Evolutionary conservation across 164 flowering plant genomes (phyloP), one percentile per base, ranked within the genome.

Genomic region (Pachysandra terminalis): DNA sequence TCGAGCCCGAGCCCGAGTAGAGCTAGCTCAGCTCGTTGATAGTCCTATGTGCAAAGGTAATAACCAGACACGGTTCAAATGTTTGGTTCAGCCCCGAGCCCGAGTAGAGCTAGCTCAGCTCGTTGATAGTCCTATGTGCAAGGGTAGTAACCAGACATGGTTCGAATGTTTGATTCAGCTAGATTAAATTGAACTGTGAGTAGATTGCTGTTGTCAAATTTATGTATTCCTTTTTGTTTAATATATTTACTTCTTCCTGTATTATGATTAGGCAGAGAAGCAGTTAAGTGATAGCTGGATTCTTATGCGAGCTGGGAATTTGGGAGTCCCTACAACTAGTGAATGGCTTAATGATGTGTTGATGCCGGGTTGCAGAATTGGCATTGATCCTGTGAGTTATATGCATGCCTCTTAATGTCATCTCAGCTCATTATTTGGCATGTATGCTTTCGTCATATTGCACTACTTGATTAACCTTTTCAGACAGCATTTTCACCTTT

Each of bases 331-430:
- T 25, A 82, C 91, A 21, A 72, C 88, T 49, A 76, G 80, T 75
- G 97, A 95, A 80, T 95, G 99, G 99, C 89, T 95, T 45, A 89
- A 87, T 74, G 87, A 87, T 67, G 87, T 90, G 71, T 74, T 92
- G 71, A 76, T 81, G 77, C 96, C 96, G 40, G 99, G 97, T 63
- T 83, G 91, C 77, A 85, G 85, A 81, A 78, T 95, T 74, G 97
- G 97, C 69, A 85, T 95, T 73, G 97, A 95, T 80, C 97, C 97
- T 73, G 99, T 95, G 81, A 90, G 94, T 80, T 71, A 68, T 69
- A 56, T 26, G 51, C 55, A 37, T 32, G 24, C 56, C 37, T 61
- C 58, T 23, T 28, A 49, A n/a, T 68, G 3, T 35, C 26, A 59
- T 17, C 14, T 19, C 12, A 19, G 3, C 61, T 19, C 9, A 28